These are phyloP conservation scores for Arthrobotrys entomopaga DNA, from an alignment of 2,329 filamentous ascomycete species.

Conservation along the genomic window DNA sequence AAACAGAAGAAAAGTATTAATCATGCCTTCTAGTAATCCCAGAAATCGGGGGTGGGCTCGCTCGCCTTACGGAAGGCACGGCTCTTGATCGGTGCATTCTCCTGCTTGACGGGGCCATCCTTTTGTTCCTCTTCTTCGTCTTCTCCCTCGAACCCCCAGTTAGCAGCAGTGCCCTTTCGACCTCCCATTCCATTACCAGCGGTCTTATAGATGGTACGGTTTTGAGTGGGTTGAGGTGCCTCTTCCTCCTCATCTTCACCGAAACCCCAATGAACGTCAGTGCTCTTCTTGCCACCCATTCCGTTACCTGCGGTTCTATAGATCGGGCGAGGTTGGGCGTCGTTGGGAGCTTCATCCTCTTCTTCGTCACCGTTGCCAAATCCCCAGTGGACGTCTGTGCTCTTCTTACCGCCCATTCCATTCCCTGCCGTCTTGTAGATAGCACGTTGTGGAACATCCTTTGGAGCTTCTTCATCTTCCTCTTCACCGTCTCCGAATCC, in stretches of 20 bases:
- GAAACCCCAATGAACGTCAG: slow-evolving; percentile 69
- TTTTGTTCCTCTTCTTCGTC: slow-evolving; percentile 63
- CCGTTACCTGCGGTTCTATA: slow-evolving; percentile 70
- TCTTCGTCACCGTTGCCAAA: slow-evolving; percentile 62
- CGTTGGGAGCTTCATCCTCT: slow-evolving; percentile 62
- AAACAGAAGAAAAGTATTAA: not conserved
- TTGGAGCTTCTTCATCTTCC: slow-evolving; percentile 69
- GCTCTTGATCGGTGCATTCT: slow-evolving; percentile 56
- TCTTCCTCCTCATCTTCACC: slow-evolving; percentile 67
- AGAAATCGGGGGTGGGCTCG: slow-evolving; percentile 60
- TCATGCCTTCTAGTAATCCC: slow-evolving; percentile 60
- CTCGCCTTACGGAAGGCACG: slow-evolving; percentile 57
- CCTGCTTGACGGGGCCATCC: slow-evolving; percentile 58
- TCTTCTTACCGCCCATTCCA: slow-evolving; percentile 73
- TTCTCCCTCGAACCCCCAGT: slow-evolving; percentile 70
- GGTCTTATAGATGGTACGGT: slow-evolving; percentile 60
- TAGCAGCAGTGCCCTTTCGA: slow-evolving; percentile 66
- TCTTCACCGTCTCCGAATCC: slow-evolving; percentile 68
- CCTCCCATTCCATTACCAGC: slow-evolving; percentile 75
- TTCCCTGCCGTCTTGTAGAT: slow-evolving; percentile 69
- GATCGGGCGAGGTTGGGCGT: slow-evolving; percentile 61
- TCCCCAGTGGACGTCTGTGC: slow-evolving; percentile 68
- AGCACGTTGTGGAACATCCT: slow-evolving; percentile 63
- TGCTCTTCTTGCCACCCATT: slow-evolving; percentile 72
- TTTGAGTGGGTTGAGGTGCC: not conserved